Conservation (phyloP, 306 rosid genomes). For the Sophora flavescens region DNA sequence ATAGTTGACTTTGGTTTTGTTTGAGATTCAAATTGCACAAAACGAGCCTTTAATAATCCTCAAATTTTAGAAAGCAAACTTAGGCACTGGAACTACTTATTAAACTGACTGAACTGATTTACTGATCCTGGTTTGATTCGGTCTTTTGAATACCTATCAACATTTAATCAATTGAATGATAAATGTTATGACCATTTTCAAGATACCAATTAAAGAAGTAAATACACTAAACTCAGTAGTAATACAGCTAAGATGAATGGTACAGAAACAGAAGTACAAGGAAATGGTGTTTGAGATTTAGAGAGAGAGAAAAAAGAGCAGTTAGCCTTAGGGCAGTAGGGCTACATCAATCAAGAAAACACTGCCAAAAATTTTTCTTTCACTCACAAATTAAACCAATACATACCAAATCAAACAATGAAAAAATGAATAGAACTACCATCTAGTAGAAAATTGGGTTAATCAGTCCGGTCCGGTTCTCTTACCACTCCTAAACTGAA, state of each 20-base stretch:
- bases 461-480: slow-evolving; percentile 1
- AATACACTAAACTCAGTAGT: slow-evolving; percentile 21
- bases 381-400: slow-evolving; percentile 2
- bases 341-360: slow-evolving; percentile 13
- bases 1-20: slow-evolving; percentile 7
- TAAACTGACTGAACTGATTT: slow-evolving; percentile 1
- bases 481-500: slow-evolving; percentile 2
- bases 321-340: not conserved
- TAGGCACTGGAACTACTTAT: slow-evolving; percentile 2
- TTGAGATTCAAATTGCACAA: slow-evolving; percentile 16
- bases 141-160: not conserved
- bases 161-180: slow-evolving; percentile 6
- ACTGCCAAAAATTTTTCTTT: not conserved
- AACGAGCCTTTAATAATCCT: slow-evolving; percentile 21
- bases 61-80: slow-evolving; percentile 20
- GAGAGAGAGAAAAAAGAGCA: not conserved
- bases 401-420: not conserved
- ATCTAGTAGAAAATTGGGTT: not conserved
- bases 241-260: not conserved
- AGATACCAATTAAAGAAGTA: not conserved
- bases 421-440: not conserved
- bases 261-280: not conserved
- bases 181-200: slow-evolving; percentile 3
- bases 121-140: not conserved
- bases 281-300: not conserved